Base-by-base conservation (phyloP, 441 rosid species). In the Eutrema salsugineum region DNA sequence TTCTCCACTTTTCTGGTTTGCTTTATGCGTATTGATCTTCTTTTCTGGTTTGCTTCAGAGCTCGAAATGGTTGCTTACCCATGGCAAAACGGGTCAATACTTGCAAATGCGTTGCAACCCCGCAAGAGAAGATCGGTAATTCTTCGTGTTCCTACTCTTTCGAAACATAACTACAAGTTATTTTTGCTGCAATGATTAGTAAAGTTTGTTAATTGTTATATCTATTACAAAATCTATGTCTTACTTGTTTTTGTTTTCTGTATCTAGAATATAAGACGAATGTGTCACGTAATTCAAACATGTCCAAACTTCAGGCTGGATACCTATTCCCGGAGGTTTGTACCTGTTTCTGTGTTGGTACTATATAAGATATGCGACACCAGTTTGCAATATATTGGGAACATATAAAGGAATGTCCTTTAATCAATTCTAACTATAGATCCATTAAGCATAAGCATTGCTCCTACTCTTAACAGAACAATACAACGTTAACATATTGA, bases 281-380 rank as follows among this genome's bases (percentile, higher is more conserved):
- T n/a, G 98, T 95, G 30, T 84, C 88, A 36, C 81, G 99, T 39
- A 95, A 95, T 80, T 85, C 77, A 62, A 93, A 93, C 85, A 84
- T 95, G 71, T 89, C 90, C 50, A 95, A 95, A 77, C 97, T 95
- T 82, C 97, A 95, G 82, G 99, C 98, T 73, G 98, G 99, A 32
- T 95, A 93, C 83, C 72, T 95, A 42, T 95, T 95, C 80, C 98
- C 97, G 0, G 98, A 95, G 98, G 98, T 91, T 44, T 76, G 93
- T 67, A 46, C 16, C 17, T n/a, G 22, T 36, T 55, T 4, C 57
- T 48, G 32, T 53, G 38, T 44, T 63, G 14, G 11, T 53, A 2
- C 15, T 30, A 54, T 19, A 15, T 19, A 42, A 35, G 11, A 35
- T 9, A 2, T 42, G 2, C 12, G n/a, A 11, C 11, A n/a, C 58